These are phyloP conservation scores for Lichtheimia ornata DNA, from an alignment of 371 early-diverging fungal genomes.

Conservation along the genomic window DNA sequence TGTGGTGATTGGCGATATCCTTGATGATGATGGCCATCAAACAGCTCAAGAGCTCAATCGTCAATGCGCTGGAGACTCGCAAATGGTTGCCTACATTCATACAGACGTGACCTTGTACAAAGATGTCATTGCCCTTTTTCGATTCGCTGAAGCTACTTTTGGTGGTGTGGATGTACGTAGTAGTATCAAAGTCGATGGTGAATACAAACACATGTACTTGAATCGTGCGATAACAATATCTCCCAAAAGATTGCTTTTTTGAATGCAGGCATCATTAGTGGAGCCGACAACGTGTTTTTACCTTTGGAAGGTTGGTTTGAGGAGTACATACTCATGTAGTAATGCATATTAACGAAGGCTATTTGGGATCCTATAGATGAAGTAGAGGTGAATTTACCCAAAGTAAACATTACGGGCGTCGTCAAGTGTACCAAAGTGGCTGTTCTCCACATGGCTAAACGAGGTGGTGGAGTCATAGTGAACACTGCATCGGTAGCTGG, in stretches of 20 bases:
- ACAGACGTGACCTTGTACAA: constrained; percentile 61
- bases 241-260: constrained; percentile 41
- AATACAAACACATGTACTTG: constrained; percentile 32
- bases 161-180: constrained; percentile 64
- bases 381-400: constrained; percentile 43
- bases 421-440: constrained; percentile 52
- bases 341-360: too few relatives aligned
- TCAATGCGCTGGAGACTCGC: constrained; percentile 28
- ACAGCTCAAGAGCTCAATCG: constrained; percentile 43
- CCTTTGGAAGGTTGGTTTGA: constrained; percentile 29
- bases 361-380: constrained; percentile 15
- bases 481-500: constrained; percentile 31
- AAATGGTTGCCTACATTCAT: constrained; percentile 47
- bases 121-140: constrained; percentile 51
- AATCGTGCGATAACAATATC: constrained; percentile 60
- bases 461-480: constrained; percentile 49
- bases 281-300: constrained; percentile 23
- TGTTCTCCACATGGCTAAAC: constrained; percentile 34
- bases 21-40: constrained; percentile 43
- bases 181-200: too few relatives aligned
- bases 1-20: constrained; percentile 66
- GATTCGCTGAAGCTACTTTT: constrained; percentile 49
- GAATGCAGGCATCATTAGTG: constrained; percentile 29
- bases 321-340: constrained; percentile 18
- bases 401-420: constrained; percentile 68